A percentile compares a stretch with the other conserved stretches of the same genome.
Evolutionary conservation across 2,329 filamentous ascomycete genomes (phyloP).

Genomic region (Colletotrichum sp.): DNA sequence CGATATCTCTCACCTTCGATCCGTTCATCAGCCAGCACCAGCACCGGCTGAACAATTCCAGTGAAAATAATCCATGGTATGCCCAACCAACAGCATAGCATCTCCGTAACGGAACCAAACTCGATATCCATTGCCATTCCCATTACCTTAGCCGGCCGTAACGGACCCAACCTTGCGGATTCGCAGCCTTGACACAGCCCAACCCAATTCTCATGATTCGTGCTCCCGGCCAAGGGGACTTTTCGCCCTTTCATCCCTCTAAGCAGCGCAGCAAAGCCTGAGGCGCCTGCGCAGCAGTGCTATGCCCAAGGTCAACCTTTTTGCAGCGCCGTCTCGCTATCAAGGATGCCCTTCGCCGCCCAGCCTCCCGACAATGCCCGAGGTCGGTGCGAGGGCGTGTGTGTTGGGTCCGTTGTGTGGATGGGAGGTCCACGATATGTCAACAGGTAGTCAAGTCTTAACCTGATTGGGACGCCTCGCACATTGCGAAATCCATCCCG

Average conservation of each 20-base stretch:
- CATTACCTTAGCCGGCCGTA: not conserved
- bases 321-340: not conserved
- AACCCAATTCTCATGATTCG: slow-evolving; percentile 23
- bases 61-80: not conserved
- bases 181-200: slow-evolving; percentile 6
- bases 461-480: slow-evolving; percentile 20
- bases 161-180: slow-evolving; percentile 5
- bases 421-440: slow-evolving; percentile 17
- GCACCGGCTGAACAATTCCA: not conserved
- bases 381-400: slow-evolving; percentile 19
- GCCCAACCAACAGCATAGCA: not conserved
- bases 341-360: slow-evolving; percentile 9
- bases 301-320: not conserved
- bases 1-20: not conserved
- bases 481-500: slow-evolving; percentile 13
- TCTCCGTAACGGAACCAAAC: not conserved
- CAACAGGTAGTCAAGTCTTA: slow-evolving; percentile 13
- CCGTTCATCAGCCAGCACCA: not conserved
- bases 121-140: not conserved
- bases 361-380: slow-evolving; percentile 21
- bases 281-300: not conserved
- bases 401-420: slow-evolving; percentile 2
- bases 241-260: not conserved
- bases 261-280: not conserved
- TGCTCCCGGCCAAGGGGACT: slow-evolving; percentile 10